Base-by-base conservation (phyloP, 371 early-diverging fungal genomes). In the Mortierella sp. region DNA sequence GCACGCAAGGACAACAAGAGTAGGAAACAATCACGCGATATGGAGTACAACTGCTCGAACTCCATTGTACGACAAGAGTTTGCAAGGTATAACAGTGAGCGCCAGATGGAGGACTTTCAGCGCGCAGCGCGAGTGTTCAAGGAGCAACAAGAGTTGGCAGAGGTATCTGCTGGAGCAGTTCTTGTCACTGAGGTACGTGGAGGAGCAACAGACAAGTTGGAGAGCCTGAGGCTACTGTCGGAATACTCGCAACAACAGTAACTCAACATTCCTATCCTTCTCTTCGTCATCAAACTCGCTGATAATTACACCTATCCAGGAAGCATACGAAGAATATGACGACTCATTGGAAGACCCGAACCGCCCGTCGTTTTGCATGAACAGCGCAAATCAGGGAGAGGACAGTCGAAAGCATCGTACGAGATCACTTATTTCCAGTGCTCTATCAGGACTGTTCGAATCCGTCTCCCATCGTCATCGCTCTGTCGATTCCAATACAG, bases 81-180 rank as follows among this genome's bases (percentile, higher is more conserved):
- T 47, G 63, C 74, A 0, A 63, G 63, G 41, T 73, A 73, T 60
- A 67, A 73, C 17, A 59, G 63, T 47, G 74, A 73, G 43, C 74
- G 74, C 9, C 74, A 73, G 44, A 73, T 73, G n/a, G 63, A 73
- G 52, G 74, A 73, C 43, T 73, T 73, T 40, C 74, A 73, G 29
- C 48, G 74, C 9, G 74, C 74, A 0, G 74, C 74, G 3, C 31
- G 74, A 4, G 58, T 73, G 14, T 73, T 73, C 49, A 73, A 67
- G 53, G 74, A 73, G 39, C 74, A 73, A 39, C 67, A 67, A 48
- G 63, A 58, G 7, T 48, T 73, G n/a, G 63, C 71, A 1, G 53
- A 60, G 2, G 71, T 60, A 0, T 66, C 63, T 0, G 67, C 63
- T 0, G 52, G 58, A n/a, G 63, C 63, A 3, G 44, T 63, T 2